Base-by-base conservation (phyloP, 768 basidiomycete genomes). In the Termitomyces sp. region DNA sequence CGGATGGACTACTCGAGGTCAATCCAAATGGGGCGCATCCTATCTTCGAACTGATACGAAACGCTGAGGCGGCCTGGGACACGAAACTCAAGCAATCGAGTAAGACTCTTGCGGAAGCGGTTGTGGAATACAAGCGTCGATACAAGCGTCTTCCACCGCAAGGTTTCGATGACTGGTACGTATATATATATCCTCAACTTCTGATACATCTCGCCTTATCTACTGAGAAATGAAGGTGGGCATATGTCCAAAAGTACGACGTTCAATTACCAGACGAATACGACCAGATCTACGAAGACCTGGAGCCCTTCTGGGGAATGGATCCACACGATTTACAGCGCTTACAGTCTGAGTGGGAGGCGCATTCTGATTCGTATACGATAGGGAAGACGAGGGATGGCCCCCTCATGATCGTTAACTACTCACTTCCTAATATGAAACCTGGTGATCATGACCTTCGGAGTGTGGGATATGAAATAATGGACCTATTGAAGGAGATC, bases 241-340 rank as follows among this genome's bases (percentile, higher is more conserved):
- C 56, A 3, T 79, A 77, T 68, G 88, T 85, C 33, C 72, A 80
- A 65, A 75, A 81, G 49, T 79, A 93, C 69, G 70, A 81, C 9
- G 84, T 92, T 32, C 82, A 84, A 64, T 82, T 95, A 43, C 80
- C 89, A 13, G 94, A 96, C 70, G 94, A 95, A 65, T 95, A 92
- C 66, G 89, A 90, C 65, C 78, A 79, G 49, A 82, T 95, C 24
- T 68, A 80, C 53, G 73, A 78, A 44, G 93, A 96, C 69, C 73
- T 97, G n/a, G 84, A 83, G 46, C 92, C 91, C 0, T 96, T 89
- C 69, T 93, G 88, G 86, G 77, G 82, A 1, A 75, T 95, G 61
- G 61, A 72, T 27, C 77, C 78, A 3, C 53, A 36, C 3, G 76
- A 76, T 42, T 62, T 80, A 32, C 73, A 70, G 32, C 58, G 54